phyloP scores from a whole-genome alignment of 2,329 filamentous ascomycete species.

The Mariannaea elegans region DNA sequence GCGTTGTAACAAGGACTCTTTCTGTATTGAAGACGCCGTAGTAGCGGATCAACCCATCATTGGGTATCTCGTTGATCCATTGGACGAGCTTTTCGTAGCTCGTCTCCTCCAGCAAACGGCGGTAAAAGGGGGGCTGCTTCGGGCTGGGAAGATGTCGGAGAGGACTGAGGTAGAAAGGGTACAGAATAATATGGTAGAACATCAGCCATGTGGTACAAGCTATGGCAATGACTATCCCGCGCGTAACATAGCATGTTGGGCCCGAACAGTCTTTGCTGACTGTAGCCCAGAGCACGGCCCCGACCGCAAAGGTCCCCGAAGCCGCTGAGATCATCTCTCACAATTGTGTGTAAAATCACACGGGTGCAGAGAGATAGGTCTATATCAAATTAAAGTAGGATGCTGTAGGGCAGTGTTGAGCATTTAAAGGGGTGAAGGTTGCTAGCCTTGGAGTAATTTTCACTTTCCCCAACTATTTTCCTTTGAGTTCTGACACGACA shows the following conservation, averaged over 20 bases:
- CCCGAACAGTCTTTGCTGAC: too few species aligned
- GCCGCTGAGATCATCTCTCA: conserved; percentile 8
- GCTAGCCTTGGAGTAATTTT: too few species aligned
- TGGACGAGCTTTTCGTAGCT: conserved; percentile 17
- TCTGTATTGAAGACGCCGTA: conserved; percentile 15
- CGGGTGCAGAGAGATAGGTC: too few species aligned
- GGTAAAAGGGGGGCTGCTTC: conserved; percentile 7
- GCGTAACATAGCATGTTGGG: conserved; percentile 64
- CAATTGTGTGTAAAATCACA: not conserved
- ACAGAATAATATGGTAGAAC: conserved; percentile 15
- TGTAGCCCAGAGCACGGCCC: conserved; percentile 37
- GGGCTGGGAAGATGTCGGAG: conserved; percentile 21
- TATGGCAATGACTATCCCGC: conserved; percentile 59
- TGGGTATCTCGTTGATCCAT: conserved; percentile 22
- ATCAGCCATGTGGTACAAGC: conserved; percentile 58
- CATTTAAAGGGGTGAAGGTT: too few species aligned
- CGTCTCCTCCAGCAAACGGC: conserved; percentile 15
- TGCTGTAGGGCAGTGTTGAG: too few species aligned
- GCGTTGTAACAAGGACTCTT: conserved; percentile 9
- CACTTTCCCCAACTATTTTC: too few species aligned
- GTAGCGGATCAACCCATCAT: conserved; percentile 18
- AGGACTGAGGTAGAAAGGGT: conserved; percentile 25
- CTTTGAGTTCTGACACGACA: too few species aligned
- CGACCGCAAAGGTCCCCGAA: conserved; percentile 3
- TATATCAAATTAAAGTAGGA: too few species aligned